These are phyloP conservation scores for Borealophlyctis nickersoniae DNA, from an alignment of 192 early-diverging fungal genomes.

Conservation along the genomic window DNA sequence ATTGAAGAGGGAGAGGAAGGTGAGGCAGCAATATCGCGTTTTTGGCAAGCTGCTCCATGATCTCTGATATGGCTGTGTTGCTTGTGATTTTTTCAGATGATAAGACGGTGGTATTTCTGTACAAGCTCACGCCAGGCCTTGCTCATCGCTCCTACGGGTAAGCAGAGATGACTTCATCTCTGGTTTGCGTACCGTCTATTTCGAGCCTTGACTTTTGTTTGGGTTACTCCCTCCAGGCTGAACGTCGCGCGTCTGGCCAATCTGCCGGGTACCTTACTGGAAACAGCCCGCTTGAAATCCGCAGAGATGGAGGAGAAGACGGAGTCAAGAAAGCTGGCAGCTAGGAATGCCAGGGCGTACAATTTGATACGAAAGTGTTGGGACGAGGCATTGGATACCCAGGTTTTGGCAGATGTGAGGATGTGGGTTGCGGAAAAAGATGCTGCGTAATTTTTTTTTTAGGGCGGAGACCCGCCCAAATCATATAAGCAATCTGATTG, in stretches of 20 bases:
- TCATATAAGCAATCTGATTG: no score
- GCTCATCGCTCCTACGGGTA: constrained; percentile 68
- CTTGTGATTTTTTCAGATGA: not conserved
- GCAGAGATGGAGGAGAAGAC: constrained; percentile 18
- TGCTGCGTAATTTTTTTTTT: no score
- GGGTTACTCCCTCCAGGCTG: constrained; percentile 38
- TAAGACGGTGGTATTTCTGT: constrained; percentile 51
- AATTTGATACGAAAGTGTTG: no score
- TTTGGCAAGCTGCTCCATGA: no score
- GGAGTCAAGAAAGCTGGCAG: constrained; percentile 1
- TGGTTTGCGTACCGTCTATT: not conserved
- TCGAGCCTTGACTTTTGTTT: not conserved
- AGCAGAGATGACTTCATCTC: no score
- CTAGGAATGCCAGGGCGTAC: no score
- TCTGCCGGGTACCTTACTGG: constrained; percentile 49
- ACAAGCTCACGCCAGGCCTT: constrained; percentile 63
- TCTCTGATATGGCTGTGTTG: no score
- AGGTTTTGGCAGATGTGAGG: no score
- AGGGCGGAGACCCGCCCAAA: no score
- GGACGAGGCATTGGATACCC: no score
- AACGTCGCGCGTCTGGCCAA: constrained; percentile 72
- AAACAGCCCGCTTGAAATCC: constrained; percentile 53
- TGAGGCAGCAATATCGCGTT: no score
- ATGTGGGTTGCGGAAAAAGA: no score
- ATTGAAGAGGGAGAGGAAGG: constrained; percentile 10